Percentiles rank a stretch among this genome's conserved stretches.
Conservation (phyloP, 148 eudicot genomes). For the Agrostemma githago region DNA sequence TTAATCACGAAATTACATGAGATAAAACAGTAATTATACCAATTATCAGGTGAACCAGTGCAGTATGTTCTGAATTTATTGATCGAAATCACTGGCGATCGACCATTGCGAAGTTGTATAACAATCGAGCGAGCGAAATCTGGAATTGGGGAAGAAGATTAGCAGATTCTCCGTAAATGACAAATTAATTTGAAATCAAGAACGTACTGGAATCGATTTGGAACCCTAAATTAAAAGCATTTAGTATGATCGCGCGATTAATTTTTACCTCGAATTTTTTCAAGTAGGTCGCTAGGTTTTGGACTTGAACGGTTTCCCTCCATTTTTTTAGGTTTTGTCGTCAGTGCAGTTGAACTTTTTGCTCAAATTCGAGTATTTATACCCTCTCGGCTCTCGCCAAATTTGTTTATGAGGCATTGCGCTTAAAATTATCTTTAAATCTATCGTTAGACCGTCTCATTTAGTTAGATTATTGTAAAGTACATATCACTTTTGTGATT, state of each 20-base stretch:
- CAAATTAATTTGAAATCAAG: no score
- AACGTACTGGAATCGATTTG: no score
- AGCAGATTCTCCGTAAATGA: neutral
- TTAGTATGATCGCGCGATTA: neutral
- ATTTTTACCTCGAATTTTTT: constrained; percentile 49
- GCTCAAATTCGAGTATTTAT: neutral
- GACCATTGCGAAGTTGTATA: constrained; percentile 46
- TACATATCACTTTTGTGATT: no score
- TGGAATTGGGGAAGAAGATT: constrained; percentile 19
- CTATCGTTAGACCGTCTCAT: no score
- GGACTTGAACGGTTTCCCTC: constrained; percentile 43
- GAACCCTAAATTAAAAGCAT: neutral
- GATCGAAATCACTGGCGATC: constrained; percentile 48
- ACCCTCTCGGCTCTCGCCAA: neutral
- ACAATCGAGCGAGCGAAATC: constrained; percentile 58
- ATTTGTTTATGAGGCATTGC: no score
- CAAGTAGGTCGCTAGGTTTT: constrained; percentile 39
- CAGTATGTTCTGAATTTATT: constrained; percentile 78
- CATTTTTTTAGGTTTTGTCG: constrained; percentile 19
- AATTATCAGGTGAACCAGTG: constrained; percentile 50
- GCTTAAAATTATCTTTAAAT: no score
- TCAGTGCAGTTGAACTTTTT: no score
- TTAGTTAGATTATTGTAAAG: no score
- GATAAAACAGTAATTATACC: constrained; percentile 32
- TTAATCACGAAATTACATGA: neutral